phyloP scores from a whole-genome alignment of 106 monocot species.

The Iris macrosiphon region DNA sequence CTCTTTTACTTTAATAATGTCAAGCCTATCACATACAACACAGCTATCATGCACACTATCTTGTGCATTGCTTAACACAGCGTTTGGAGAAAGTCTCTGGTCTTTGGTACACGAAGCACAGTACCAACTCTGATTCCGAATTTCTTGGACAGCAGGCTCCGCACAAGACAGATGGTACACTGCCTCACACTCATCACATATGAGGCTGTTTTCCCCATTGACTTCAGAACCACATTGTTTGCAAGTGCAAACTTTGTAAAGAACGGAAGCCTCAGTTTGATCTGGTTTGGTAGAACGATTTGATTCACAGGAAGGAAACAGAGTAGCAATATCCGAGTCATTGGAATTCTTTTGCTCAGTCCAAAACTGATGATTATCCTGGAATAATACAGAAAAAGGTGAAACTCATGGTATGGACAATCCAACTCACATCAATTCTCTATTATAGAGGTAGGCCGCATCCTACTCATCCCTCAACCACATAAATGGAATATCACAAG shows the following conservation, averaged over 20 bases:
- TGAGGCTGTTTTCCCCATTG: conserved; percentile 34
- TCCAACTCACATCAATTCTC: too few species aligned
- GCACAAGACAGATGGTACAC: conserved; percentile 65
- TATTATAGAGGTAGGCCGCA: background rate
- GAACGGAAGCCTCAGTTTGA: conserved; percentile 41
- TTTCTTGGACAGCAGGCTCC: conserved; percentile 21
- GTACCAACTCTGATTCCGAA: conserved; percentile 44
- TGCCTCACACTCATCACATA: conserved; percentile 71
- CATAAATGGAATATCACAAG: background rate
- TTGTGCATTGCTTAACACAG: background rate
- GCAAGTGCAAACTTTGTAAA: conserved; percentile 38
- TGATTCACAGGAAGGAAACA: conserved; percentile 39
- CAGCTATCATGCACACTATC: conserved; percentile 45
- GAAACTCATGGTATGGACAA: too few species aligned
- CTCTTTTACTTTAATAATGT: conserved; percentile 19
- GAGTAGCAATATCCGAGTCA: conserved; percentile 27
- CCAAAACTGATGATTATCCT: conserved; percentile 17
- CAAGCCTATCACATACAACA: conserved; percentile 57
- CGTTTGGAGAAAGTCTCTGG: conserved; percentile 12
- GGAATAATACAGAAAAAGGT: conserved; percentile 19
- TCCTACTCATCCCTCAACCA: too few species aligned
- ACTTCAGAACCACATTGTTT: conserved; percentile 51
- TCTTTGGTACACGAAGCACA: conserved; percentile 32
- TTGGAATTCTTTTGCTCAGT: conserved; percentile 31
- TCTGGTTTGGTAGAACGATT: conserved; percentile 49